These are phyloP conservation scores for Aureobasidium lini DNA, from an alignment of 2,329 filamentous ascomycete genomes.

Conservation along the genomic window DNA sequence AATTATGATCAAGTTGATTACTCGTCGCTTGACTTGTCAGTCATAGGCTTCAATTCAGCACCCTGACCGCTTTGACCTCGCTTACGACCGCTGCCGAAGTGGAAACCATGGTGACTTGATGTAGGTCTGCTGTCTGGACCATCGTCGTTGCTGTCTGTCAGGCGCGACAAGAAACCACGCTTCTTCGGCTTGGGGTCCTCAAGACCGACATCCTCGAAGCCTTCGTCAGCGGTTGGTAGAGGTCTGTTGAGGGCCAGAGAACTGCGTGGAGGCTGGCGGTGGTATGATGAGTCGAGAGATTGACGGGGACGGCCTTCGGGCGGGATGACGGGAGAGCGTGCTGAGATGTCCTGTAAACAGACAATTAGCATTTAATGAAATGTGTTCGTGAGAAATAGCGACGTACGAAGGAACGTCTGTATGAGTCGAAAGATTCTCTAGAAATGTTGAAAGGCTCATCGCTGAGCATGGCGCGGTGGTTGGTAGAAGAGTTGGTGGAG, in stretches of 20 bases:
- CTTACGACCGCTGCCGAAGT: conserved; percentile 60
- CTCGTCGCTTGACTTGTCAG: conserved; percentile 5
- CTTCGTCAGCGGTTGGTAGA: conserved; percentile 44
- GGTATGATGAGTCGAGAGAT: conserved; percentile 68
- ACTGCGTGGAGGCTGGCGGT: conserved; percentile 34
- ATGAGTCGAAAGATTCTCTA: conserved; percentile 93
- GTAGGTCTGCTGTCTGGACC: conserved; percentile 35
- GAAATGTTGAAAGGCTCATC: conserved; percentile 95
- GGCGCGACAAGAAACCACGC: conserved; percentile 71
- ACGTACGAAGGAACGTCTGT: conserved; percentile 87
- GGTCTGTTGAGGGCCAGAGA: conserved; percentile 27
- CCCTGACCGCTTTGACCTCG: conserved; percentile 62
- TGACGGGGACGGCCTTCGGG: conserved; percentile 55
- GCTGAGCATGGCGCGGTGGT: conserved; percentile 58
- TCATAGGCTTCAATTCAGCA: conserved; percentile 61
- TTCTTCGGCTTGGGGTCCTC: conserved; percentile 72
- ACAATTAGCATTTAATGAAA: background rate
- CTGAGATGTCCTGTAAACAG: conserved; percentile 70
- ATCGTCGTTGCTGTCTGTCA: conserved; percentile 51
- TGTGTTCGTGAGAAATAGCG: background rate
- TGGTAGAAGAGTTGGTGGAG: conserved; percentile 46
- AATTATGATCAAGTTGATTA: background rate
- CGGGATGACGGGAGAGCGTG: conserved; percentile 65
- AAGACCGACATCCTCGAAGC: conserved; percentile 88
- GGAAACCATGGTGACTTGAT: conserved; percentile 30